Evolutionary conservation across 257 asterid species (phyloP).

Genomic region (Ilex asprella): DNA sequence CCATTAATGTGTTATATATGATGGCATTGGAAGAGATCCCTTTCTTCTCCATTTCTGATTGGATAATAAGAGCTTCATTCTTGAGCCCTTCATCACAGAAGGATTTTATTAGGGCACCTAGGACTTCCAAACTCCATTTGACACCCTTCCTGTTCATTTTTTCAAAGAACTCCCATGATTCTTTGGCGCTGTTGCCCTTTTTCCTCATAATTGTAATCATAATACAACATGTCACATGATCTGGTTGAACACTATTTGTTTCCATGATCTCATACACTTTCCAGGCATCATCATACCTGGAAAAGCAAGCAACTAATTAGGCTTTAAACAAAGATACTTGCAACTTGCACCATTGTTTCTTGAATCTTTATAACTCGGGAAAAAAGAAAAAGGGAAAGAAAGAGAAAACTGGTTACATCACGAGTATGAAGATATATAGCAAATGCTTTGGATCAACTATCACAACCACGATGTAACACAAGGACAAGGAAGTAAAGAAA

Average conservation of each 20-base stretch:
- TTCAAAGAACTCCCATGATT: slow-evolving; percentile 68
- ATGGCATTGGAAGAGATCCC: slow-evolving; percentile 71
- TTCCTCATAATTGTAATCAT: slow-evolving; percentile 81
- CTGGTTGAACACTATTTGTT: slow-evolving; percentile 56
- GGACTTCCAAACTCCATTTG: slow-evolving; percentile 77
- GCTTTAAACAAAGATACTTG: neutral
- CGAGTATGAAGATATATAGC: too few relatives aligned
- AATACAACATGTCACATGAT: slow-evolving; percentile 74
- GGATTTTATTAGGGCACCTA: slow-evolving; percentile 78
- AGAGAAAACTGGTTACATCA: too few relatives aligned
- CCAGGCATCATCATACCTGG: slow-evolving; percentile 87
- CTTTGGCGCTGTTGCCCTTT: slow-evolving; percentile 65
- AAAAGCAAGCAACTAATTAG: neutral
- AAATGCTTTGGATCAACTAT: too few relatives aligned
- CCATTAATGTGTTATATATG: slow-evolving; percentile 78
- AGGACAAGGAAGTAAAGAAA: too few relatives aligned
- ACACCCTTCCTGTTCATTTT: slow-evolving; percentile 60
- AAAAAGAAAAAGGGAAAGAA: too few relatives aligned
- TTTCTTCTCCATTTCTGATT: slow-evolving; percentile 71
- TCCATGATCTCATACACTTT: slow-evolving; percentile 61
- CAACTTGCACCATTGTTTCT: too few relatives aligned
- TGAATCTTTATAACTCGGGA: too few relatives aligned
- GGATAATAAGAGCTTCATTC: slow-evolving; percentile 80
- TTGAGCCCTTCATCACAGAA: slow-evolving; percentile 88
- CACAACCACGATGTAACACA: too few relatives aligned